These are phyloP conservation scores for Crithidia thermophila DNA, from an alignment of 208 protist species.

Conservation along the genomic window DNA sequence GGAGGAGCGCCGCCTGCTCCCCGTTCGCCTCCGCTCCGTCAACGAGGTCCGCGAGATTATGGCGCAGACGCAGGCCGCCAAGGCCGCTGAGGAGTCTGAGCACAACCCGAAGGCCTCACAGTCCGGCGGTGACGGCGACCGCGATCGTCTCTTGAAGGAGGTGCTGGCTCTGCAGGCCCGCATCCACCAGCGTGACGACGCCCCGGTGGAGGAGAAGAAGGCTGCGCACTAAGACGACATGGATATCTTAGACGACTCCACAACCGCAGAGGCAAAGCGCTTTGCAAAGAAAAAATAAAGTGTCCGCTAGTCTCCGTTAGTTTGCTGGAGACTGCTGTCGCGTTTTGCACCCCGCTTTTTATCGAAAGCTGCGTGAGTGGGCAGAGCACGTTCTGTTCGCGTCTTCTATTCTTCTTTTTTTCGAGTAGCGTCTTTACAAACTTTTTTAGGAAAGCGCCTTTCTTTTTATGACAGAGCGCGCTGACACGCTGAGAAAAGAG, in stretches of 20 bases:
- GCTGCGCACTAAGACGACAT: slow-evolving; percentile 52
- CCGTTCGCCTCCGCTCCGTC: slow-evolving; percentile 84
- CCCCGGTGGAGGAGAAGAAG: slow-evolving; percentile 67
- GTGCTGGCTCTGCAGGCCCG: slow-evolving; percentile 89
- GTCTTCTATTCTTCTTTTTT: slow-evolving; percentile 16
- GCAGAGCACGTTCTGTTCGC: not conserved
- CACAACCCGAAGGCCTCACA: slow-evolving; percentile 45
- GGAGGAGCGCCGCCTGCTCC: slow-evolving; percentile 86
- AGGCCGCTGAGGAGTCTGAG: slow-evolving; percentile 62
- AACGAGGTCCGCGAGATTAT: slow-evolving; percentile 93
- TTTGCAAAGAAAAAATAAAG: too few relatives aligned
- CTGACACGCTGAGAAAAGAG: too few relatives aligned
- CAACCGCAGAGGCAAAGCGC: too few relatives aligned
- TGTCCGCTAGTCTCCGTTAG: not conserved
- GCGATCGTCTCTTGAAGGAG: slow-evolving; percentile 90
- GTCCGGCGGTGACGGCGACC: slow-evolving; percentile 64
- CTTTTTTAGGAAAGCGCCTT: slow-evolving; percentile 17
- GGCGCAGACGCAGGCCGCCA: slow-evolving; percentile 79
- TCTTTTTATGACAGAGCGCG: not conserved
- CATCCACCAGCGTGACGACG: slow-evolving; percentile 86
- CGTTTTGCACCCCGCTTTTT: not conserved
- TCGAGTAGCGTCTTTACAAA: slow-evolving; percentile 17
- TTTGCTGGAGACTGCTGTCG: not conserved
- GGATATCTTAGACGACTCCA: too few relatives aligned
- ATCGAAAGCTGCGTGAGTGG: slow-evolving; percentile 1